Evolutionary conservation across 2,329 filamentous ascomycete genomes (phyloP).

Genomic region (Dothideomycetes sp.): DNA sequence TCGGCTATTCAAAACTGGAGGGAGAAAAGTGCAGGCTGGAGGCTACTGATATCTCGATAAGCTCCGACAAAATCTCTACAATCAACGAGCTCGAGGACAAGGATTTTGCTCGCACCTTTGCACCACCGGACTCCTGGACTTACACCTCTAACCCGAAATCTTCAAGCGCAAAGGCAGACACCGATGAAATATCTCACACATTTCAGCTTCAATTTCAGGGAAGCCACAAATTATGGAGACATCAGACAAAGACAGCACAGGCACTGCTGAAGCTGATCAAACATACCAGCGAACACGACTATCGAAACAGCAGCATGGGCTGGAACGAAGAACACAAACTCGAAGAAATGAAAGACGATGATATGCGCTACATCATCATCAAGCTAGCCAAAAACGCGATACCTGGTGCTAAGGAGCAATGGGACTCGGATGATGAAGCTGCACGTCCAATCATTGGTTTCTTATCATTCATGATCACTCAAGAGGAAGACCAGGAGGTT

Average conservation of each 20-base stretch:
- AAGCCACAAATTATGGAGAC: too few species aligned
- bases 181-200: too few species aligned
- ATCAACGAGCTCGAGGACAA: too few species aligned
- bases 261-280: slow-evolving; percentile 45
- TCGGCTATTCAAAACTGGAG: too few species aligned
- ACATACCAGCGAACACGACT: slow-evolving; percentile 54
- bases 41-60: too few species aligned
- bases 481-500: slow-evolving; percentile 55
- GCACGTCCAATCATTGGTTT: slow-evolving; percentile 28
- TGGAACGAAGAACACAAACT: slow-evolving; percentile 57
- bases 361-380: slow-evolving; percentile 61
- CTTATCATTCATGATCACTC: slow-evolving; percentile 62
- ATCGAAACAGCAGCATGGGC: slow-evolving; percentile 51
- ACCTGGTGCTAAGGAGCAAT: background rate
- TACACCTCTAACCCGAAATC: too few species aligned
- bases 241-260: background rate
- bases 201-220: too few species aligned
- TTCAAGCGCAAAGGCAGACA: too few species aligned
- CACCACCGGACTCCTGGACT: too few species aligned
- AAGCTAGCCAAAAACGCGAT: slow-evolving; percentile 20
- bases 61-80: too few species aligned
- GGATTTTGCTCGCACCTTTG: too few species aligned
- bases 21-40: too few species aligned
- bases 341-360: slow-evolving; percentile 57
- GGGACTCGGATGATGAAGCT: background rate